These are phyloP conservation scores for Elsinoe necatrix DNA, from an alignment of 2,329 filamentous ascomycete species.

Conservation along the genomic window DNA sequence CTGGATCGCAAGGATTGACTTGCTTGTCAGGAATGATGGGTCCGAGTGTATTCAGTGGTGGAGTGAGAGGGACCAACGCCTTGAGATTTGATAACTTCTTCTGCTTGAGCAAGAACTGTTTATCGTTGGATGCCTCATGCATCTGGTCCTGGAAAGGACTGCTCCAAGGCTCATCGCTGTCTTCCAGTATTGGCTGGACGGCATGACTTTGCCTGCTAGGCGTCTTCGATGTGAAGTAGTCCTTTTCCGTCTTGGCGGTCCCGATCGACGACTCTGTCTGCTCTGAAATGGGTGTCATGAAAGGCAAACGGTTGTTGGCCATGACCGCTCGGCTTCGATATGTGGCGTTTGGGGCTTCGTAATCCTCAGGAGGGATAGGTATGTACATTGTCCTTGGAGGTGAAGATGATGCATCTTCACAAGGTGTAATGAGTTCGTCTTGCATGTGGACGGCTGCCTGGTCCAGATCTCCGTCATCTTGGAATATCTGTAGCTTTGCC, in stretches of 20 bases:
- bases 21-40: slow-evolving; percentile 73
- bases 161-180: slow-evolving; percentile 46
- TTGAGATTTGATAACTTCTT: slow-evolving; percentile 16
- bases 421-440: slow-evolving; percentile 41
- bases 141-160: slow-evolving; percentile 65
- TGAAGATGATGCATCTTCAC: slow-evolving; percentile 32
- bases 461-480: slow-evolving; percentile 28
- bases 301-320: slow-evolving; percentile 85
- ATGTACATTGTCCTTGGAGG: slow-evolving; percentile 56
- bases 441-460: slow-evolving; percentile 22
- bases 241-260: slow-evolving; percentile 49
- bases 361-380: slow-evolving; percentile 77
- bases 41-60: slow-evolving; percentile 47
- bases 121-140: slow-evolving; percentile 38
- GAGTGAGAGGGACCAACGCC: slow-evolving; percentile 27
- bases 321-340: slow-evolving; percentile 72
- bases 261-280: slow-evolving; percentile 83
- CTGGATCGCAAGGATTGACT: slow-evolving; percentile 83
- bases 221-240: slow-evolving; percentile 62
- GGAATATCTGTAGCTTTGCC: slow-evolving; percentile 31
- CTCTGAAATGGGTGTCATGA: slow-evolving; percentile 98
- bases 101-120: slow-evolving; percentile 43
- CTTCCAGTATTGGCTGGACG: slow-evolving; percentile 28
- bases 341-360: slow-evolving; percentile 61
- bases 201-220: slow-evolving; percentile 54